A percentile compares a stretch with the other conserved stretches of the same genome.
Conservation (phyloP, 768 basidiomycete species). For the Paxillus involutus region DNA sequence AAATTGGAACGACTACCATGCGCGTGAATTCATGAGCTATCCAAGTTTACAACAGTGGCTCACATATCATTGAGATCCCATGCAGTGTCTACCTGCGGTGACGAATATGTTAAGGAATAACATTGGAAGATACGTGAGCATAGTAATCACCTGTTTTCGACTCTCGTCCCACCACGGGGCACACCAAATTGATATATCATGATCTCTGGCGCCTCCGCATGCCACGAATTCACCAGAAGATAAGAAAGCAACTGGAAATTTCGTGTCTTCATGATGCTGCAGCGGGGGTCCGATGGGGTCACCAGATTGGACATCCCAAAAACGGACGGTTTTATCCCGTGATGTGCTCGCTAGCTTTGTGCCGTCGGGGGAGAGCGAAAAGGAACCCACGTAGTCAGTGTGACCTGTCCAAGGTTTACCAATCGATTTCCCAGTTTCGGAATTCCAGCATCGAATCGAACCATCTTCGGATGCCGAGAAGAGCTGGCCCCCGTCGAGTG, state of each 20-base stretch:
- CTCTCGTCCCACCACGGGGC: background rate
- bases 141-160: background rate
- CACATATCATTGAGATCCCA: too few species aligned
- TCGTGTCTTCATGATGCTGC: background rate
- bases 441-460: too few species aligned
- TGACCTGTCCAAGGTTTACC: background rate
- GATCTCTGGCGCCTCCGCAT: too few species aligned
- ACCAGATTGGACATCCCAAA: background rate
- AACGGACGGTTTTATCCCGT: background rate
- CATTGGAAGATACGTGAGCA: too few species aligned
- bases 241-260: background rate
- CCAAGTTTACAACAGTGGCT: too few species aligned
- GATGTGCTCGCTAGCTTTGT: background rate
- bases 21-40: too few species aligned
- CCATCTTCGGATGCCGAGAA: too few species aligned
- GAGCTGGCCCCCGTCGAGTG: too few species aligned
- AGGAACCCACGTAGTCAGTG: background rate
- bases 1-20: too few species aligned
- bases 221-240: background rate
- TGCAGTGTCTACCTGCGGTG: too few species aligned
- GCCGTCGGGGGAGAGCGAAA: background rate
- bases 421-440: background rate
- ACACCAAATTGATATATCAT: background rate
- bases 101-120: too few species aligned
- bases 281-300: background rate